These are phyloP conservation scores for Phytophthora constricta DNA, from an alignment of 352 stramenopile species.

Conservation along the genomic window DNA sequence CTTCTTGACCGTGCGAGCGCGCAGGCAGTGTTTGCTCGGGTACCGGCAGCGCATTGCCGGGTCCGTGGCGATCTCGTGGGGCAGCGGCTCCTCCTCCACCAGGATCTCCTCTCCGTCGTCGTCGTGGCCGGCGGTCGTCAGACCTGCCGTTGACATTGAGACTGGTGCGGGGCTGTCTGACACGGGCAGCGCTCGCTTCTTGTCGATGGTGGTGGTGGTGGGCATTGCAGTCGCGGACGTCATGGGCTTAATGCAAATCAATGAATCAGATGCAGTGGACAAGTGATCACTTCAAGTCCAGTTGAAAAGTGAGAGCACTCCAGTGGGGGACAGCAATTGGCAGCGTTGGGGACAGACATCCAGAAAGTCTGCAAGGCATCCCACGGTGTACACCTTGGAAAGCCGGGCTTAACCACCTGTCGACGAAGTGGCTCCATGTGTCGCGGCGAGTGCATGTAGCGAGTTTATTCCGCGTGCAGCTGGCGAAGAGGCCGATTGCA, in stretches of 20 bases:
- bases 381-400: not conserved
- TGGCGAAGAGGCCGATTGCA: constrained; percentile 7
- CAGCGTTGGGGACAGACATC: not conserved
- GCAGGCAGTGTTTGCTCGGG: constrained; percentile 59
- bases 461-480: constrained; percentile 12
- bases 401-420: constrained; percentile 4
- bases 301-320: constrained; percentile 8
- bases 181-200: constrained; percentile 18
- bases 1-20: constrained; percentile 63
- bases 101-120: constrained; percentile 42
- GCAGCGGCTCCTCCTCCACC: constrained; percentile 42
- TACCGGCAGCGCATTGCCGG: constrained; percentile 56
- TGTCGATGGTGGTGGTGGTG: constrained; percentile 8
- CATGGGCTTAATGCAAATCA: not conserved
- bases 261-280: not conserved
- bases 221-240: not conserved
- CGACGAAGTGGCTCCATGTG: not conserved
- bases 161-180: not conserved
- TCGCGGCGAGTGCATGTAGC: not conserved
- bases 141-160: not conserved
- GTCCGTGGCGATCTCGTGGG: constrained; percentile 45
- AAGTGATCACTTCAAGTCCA: constrained; percentile 11
- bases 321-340: not conserved
- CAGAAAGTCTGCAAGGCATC: not conserved
- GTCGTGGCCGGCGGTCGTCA: constrained; percentile 25